Conservation (phyloP, 2,329 filamentous ascomycete genomes). For the Juglanconis sp. region DNA sequence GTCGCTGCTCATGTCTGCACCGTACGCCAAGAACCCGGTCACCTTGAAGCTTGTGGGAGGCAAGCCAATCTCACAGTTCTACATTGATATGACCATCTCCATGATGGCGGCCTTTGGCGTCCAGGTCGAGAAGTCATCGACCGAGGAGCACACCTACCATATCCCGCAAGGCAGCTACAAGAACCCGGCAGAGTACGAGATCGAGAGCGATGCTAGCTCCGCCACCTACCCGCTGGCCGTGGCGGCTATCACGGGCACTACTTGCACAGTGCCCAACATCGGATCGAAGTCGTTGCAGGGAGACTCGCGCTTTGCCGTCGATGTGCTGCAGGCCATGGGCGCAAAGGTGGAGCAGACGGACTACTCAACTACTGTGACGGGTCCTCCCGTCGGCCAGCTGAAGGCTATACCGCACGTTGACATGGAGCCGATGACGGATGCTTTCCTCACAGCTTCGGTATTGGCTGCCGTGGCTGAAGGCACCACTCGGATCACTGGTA, state of each 20-base stretch:
- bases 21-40: slow-evolving; percentile 91
- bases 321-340: slow-evolving; percentile 89
- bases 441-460: slow-evolving; percentile 92
- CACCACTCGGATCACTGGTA: slow-evolving; percentile 83
- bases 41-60: slow-evolving; percentile 89
- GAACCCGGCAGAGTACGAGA: slow-evolving; percentile 80
- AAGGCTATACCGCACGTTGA: slow-evolving; percentile 79
- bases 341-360: slow-evolving; percentile 83
- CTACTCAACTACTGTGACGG: slow-evolving; percentile 87
- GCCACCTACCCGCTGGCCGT: slow-evolving; percentile 94
- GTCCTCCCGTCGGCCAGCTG: slow-evolving; percentile 71
- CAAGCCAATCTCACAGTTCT: slow-evolving; percentile 93
- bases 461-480: slow-evolving; percentile 84
- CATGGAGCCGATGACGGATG: slow-evolving; percentile 99
- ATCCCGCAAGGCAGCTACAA: slow-evolving; percentile 81
- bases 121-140: slow-evolving; percentile 69
- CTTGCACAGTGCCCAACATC: slow-evolving; percentile 94
- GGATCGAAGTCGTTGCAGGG: slow-evolving; percentile 89
- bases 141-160: slow-evolving; percentile 86
- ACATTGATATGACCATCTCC: slow-evolving; percentile 97
- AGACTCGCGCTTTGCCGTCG: slow-evolving; percentile 88
- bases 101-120: slow-evolving; percentile 97
- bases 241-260: slow-evolving; percentile 92
- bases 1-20: slow-evolving; percentile 92
- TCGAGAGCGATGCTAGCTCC: slow-evolving; percentile 97